These are phyloP conservation scores for Shiraia bambusicola DNA, from an alignment of 2,329 filamentous ascomycete genomes.

Conservation along the genomic window DNA sequence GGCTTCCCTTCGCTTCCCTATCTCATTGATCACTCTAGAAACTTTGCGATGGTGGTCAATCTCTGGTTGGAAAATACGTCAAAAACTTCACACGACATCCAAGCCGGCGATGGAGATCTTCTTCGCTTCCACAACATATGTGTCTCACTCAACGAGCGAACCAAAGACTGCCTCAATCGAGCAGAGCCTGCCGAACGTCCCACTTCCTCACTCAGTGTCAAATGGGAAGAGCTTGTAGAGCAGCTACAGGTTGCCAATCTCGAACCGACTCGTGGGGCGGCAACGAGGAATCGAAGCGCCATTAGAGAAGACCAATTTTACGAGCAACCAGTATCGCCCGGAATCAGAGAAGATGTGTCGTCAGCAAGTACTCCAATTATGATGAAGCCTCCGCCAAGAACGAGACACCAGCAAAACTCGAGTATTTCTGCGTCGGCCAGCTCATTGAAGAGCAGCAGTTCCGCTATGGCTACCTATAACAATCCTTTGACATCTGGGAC, in stretches of 20 bases:
- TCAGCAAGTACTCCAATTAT: slow-evolving; percentile 39
- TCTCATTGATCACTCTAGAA: slow-evolving; percentile 83
- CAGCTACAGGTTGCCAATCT: slow-evolving; percentile 43
- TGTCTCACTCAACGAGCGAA: slow-evolving; percentile 49
- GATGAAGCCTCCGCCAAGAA: slow-evolving; percentile 34
- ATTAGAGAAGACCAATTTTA: slow-evolving; percentile 31
- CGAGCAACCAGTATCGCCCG: slow-evolving; percentile 26
- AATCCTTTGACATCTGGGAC: slow-evolving; percentile 24
- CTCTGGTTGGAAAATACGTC: slow-evolving; percentile 67
- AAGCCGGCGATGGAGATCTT: slow-evolving; percentile 49
- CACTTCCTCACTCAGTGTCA: slow-evolving; percentile 49
- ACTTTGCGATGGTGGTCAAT: slow-evolving; percentile 79
- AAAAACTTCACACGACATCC: slow-evolving; percentile 41
- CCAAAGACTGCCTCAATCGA: slow-evolving; percentile 53
- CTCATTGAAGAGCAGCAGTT: slow-evolving; percentile 33
- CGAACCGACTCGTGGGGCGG: slow-evolving; percentile 34
- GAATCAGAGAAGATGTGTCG: slow-evolving; percentile 25
- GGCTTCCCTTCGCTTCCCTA: slow-evolving; percentile 93
- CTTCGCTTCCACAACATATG: slow-evolving; percentile 54
- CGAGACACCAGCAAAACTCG: slow-evolving; percentile 33
- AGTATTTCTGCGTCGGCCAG: slow-evolving; percentile 39
- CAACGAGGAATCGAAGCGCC: slow-evolving; percentile 32
- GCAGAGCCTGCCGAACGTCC: slow-evolving; percentile 57
- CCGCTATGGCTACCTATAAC: slow-evolving; percentile 22
- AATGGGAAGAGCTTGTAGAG: slow-evolving; percentile 57